Percentiles rank a stretch among this genome's conserved stretches.
These are phyloP conservation scores for Eimeria sp. DNA, from an alignment of 169 alveolate genomes.

Conservation along the genomic window DNA sequence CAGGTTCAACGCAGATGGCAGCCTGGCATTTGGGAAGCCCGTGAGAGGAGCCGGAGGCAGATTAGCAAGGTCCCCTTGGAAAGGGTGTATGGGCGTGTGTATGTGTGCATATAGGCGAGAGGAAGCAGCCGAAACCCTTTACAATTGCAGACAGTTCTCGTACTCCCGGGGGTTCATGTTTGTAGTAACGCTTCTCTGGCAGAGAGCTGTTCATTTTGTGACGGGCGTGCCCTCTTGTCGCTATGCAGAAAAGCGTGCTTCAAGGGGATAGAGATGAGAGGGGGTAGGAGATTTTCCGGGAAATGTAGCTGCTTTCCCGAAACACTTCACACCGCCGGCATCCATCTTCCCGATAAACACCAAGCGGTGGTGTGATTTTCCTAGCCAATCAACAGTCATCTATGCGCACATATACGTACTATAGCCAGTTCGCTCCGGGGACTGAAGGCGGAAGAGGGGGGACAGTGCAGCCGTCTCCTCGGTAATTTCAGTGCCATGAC, in stretches of 20 bases:
- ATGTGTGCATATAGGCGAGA: neutral
- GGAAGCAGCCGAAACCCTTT: neutral
- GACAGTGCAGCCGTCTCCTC: no score
- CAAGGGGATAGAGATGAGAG: neutral
- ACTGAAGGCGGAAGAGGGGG: no score
- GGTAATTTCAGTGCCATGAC: neutral
- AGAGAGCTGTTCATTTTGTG: neutral
- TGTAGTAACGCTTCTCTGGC: neutral
- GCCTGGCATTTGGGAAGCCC: no score
- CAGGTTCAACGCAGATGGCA: no score
- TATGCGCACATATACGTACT: neutral
- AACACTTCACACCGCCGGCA: neutral
- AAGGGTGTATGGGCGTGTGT: neutral
- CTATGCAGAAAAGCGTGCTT: neutral
- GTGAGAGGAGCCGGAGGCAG: neutral
- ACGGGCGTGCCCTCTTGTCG: neutral
- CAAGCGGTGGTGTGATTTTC: neutral
- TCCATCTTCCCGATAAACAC: neutral
- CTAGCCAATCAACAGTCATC: neutral
- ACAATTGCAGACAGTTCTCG: neutral
- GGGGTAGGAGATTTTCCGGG: neutral
- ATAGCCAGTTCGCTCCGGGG: no score
- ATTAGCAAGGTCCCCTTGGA: neutral
- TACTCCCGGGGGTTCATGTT: neutral
- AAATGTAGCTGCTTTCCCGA: neutral